A percentile compares a stretch with the other conserved stretches of the same genome.
Evolutionary conservation across 2,329 filamentous ascomycete genomes (phyloP).

Genomic region (Sphaceloma murrayae): DNA sequence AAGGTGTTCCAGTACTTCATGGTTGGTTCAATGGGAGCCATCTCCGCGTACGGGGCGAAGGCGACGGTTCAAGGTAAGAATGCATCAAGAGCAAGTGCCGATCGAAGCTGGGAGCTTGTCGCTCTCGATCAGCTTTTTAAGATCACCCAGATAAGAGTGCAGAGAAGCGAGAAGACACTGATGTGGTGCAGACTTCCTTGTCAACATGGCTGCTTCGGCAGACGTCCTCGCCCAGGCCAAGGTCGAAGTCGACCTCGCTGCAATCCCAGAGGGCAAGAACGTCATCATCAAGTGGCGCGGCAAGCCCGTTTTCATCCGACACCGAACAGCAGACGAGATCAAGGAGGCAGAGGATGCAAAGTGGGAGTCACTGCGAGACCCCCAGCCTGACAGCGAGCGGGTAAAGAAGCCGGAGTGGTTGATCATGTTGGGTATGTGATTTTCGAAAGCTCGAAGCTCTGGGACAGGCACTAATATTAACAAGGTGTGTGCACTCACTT

Average conservation of each 20-base stretch:
- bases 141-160: no score
- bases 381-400: conserved; percentile 81
- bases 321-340: conserved; percentile 90
- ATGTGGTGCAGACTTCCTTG: conserved; percentile 74
- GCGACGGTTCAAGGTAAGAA: conserved; percentile 89
- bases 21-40: conserved; percentile 88
- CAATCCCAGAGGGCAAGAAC: conserved; percentile 99
- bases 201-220: conserved; percentile 99
- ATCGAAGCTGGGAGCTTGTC: conserved; percentile 10
- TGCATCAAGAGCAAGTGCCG: neutral
- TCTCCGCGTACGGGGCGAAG: conserved; percentile 91
- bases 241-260: conserved; percentile 87
- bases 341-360: conserved; percentile 86
- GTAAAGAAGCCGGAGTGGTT: conserved; percentile 99
- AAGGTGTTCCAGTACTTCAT: conserved; percentile 96
- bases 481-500: conserved; percentile 98
- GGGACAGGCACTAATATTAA: conserved; percentile 24
- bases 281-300: conserved; percentile 99
- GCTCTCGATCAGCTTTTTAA: no score
- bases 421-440: conserved; percentile 76
- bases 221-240: conserved; percentile 98
- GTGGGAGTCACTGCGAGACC: conserved; percentile 76
- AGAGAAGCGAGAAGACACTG: no score
- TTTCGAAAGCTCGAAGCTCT: neutral
- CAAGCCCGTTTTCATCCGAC: conserved; percentile 99